These are phyloP conservation scores for Adiantum capillusveneris DNA, from an alignment of 75 land plant species.

Conservation along the genomic window DNA sequence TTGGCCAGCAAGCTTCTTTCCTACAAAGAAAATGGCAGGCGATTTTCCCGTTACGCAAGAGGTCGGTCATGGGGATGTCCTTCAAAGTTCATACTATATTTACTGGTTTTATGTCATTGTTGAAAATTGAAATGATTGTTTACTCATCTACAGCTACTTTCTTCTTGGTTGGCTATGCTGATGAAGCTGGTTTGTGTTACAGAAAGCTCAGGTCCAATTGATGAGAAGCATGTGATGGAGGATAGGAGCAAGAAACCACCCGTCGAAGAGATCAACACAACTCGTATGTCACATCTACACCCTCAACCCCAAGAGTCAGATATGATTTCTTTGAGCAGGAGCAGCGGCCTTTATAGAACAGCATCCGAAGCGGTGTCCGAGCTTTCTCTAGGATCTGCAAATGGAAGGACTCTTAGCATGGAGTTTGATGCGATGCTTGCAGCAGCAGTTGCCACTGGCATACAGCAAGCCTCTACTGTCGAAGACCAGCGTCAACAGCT, in stretches of 20 bases:
- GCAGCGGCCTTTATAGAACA: neutral
- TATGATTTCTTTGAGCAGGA: neutral
- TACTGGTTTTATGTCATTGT: neutral
- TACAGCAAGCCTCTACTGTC: neutral
- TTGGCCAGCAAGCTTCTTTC: neutral
- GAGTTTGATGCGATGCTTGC: conserved; percentile 1
- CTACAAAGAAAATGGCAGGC: neutral
- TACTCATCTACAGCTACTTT: too few relatives aligned
- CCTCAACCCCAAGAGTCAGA: neutral
- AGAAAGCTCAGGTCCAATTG: conserved; percentile 1
- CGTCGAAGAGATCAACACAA: neutral
- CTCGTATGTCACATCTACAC: neutral
- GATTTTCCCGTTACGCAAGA: conserved; percentile 1
- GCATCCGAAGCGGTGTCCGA: conserved; percentile 1
- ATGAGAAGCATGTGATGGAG: conserved; percentile 6
- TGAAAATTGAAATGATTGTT: neutral
- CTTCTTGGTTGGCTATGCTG: neutral
- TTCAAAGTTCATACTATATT: neutral
- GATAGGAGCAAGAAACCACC: neutral
- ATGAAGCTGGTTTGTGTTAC: neutral
- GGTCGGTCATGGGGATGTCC: neutral
- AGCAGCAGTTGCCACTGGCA: neutral
- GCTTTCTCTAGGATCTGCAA: conserved; percentile 1
- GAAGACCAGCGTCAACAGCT: neutral
- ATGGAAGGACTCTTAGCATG: neutral